Base-by-base conservation (phyloP, 768 basidiomycete genomes). In the Leucocoprinus birnbaumii region DNA sequence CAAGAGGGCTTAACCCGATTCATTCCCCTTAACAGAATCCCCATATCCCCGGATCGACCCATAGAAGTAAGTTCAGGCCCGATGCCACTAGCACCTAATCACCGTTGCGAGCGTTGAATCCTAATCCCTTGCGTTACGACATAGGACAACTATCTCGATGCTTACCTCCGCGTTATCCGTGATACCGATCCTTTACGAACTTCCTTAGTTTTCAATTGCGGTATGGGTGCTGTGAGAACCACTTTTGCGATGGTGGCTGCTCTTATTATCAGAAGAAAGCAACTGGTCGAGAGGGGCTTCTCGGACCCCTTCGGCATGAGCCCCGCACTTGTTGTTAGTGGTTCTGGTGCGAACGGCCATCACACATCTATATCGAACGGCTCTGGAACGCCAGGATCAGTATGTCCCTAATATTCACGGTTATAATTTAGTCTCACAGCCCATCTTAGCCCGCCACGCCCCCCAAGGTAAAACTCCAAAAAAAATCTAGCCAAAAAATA, bases 231-330 rank as follows among this genome's bases (percentile, higher is more conserved):
- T 2, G 95, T 98, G 1, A 82, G 96, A 18, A 95, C 94, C 2
- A 98, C 95, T 0, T 98, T 97, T 65, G 94, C 92, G 2, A 98
- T 98, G 97, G 82, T 87, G n/a, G 91, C 94, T 6, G 94, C 96
- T 0, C 84, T 86, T 54, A 76, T 99, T 34, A 78, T 98, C 1
- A 78, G 96, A 41, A 77, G 96, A 46, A 90, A 87, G 63, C 88
- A 92, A 65, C 70, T 87, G 10, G 73, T 89, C 24, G 61, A 77
- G 14, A 71, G 76, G 25, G 91, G 91, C 1, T 68, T 86, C 45
- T 77, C 80, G 3, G 96, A 98, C 65, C 93, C 95, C 0, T 97
- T 93, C 66, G 77, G 78, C 3, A 49, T 68, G 34, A 83, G 73
- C 3, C 58, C 56, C 31, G 64, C 62, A 21, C 46, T 60, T 13